Percentiles rank a stretch among this genome's conserved stretches.
Conservation (phyloP, 1,284 basidiomycete species). For the Apiotrichum gracile region DNA sequence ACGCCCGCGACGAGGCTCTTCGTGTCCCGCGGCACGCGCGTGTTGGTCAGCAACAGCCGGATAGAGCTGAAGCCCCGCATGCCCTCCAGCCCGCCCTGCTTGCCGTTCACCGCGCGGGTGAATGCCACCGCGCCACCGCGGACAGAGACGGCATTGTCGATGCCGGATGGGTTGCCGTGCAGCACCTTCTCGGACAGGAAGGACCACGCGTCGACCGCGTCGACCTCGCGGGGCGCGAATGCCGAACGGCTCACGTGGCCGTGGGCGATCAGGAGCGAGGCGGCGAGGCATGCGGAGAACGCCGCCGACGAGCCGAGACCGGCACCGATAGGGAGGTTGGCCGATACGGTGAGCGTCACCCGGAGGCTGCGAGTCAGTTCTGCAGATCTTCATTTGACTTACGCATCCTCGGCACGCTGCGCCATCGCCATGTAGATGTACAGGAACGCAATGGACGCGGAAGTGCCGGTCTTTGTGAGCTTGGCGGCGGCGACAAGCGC, state of each 20-base stretch:
- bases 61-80: conserved; percentile 76
- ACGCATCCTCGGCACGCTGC: conserved; percentile 54
- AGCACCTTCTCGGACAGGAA: conserved; percentile 94
- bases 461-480: conserved; percentile 50
- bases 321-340: conserved; percentile 96
- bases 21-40: conserved; percentile 85
- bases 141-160: conserved; percentile 92
- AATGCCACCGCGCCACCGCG: conserved; percentile 92
- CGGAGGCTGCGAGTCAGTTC: conserved; percentile 20
- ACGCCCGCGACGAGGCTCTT: conserved; percentile 91
- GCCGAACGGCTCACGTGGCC: conserved; percentile 38
- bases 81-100: conserved; percentile 71
- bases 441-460: conserved; percentile 76
- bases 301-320: conserved; percentile 90
- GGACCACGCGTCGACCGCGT: conserved; percentile 85
- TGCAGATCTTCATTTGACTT: conserved; percentile 28
- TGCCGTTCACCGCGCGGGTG: conserved; percentile 70
- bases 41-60: conserved; percentile 85
- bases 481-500: conserved; percentile 32
- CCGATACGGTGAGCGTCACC: conserved; percentile 73
- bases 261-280: conserved; percentile 59
- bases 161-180: conserved; percentile 95
- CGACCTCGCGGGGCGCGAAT: conserved; percentile 54
- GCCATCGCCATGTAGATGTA: conserved; percentile 87
- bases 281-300: conserved; percentile 80